Evolutionary conservation across 805 yeast genomes (phyloP), one percentile per base, ranked within the genome.

Genomic region (Pichia heedii): DNA sequence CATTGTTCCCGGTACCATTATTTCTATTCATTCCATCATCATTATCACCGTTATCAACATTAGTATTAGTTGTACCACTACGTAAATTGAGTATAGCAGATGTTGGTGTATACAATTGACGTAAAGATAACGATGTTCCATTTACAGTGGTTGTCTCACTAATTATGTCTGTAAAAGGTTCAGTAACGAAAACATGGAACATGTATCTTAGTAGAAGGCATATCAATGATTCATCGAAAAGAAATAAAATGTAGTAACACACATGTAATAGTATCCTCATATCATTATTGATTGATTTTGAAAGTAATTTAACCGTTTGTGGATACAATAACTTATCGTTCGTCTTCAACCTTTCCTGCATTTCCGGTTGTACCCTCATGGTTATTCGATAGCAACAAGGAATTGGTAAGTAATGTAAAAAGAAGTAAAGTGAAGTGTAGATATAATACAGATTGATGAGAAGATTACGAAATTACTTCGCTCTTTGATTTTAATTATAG

Each of bases 141-240:
- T 15, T 29, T 10, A 8, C 32, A 13, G 15, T 13, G 15, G 8
- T 5, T 10, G 7, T 29, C 15, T 19, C 18, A 21, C 11, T 29
- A 13, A 15, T 10, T 7, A 13, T 29, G 9, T 32, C 33, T 16
- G 32, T 20, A 30, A 43, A 30, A 26, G 36, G 35, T 22, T 36
- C 33, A 4, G 46, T 39, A 27, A 40, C 22, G 11, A 40, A 24
- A 8, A 43, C 13, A n/a, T 43, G 46, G 33, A 43, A 27, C 29
- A 43, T 29, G 20, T 36, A 36, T 35, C 39, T 40, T 4, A 40
- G 5, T 2, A 40, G 3, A 10, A 40, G 24, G 21, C 43, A 27
- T 3, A 48, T 15, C 5, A 48, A 15, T 8, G 51, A 48, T 36
- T 45, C 51, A 37, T 48, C 51, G 30, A 35, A 40, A 3, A 39